These are phyloP conservation scores for Fagopyrum homotropicum DNA, from an alignment of 148 eudicot species.

Conservation along the genomic window DNA sequence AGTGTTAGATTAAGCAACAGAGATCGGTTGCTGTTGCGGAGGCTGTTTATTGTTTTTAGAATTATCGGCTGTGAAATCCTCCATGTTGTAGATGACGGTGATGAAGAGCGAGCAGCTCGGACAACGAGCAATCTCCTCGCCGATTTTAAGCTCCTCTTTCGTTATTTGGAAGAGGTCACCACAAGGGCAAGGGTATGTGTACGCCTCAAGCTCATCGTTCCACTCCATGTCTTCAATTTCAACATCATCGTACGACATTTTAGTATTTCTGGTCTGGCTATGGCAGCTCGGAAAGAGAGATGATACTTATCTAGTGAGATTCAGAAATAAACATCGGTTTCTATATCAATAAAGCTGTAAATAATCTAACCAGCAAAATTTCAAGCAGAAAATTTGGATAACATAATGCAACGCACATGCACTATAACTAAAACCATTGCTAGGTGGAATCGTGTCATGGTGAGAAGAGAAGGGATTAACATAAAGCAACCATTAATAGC, in stretches of 20 bases:
- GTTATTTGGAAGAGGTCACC: conserved; percentile 90
- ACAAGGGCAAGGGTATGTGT: conserved; percentile 86
- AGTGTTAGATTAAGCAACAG: conserved; percentile 37
- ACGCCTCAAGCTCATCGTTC: conserved; percentile 71
- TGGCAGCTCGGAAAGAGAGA: no score
- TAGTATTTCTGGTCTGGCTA: background rate
- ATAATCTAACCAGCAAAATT: background rate
- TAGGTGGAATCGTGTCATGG: background rate
- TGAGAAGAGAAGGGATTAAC: background rate
- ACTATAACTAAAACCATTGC: background rate
- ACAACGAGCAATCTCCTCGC: conserved; percentile 93
- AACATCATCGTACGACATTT: conserved; percentile 94
- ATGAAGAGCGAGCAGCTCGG: conserved; percentile 90
- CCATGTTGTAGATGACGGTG: conserved; percentile 74
- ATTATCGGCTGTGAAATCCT: conserved; percentile 47
- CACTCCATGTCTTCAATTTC: conserved; percentile 99
- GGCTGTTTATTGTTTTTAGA: conserved; percentile 31
- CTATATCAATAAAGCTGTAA: no score
- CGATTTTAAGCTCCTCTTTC: conserved; percentile 63
- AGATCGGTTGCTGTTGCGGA: conserved; percentile 45
- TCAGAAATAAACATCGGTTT: no score
- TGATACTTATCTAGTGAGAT: no score
- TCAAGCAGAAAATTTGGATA: background rate
- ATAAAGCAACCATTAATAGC: background rate
- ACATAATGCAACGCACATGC: background rate